A percentile compares a stretch with the other conserved stretches of the same genome.
phyloP scores from a whole-genome alignment of 306 rosid genomes.

The Acacia acuminata region DNA sequence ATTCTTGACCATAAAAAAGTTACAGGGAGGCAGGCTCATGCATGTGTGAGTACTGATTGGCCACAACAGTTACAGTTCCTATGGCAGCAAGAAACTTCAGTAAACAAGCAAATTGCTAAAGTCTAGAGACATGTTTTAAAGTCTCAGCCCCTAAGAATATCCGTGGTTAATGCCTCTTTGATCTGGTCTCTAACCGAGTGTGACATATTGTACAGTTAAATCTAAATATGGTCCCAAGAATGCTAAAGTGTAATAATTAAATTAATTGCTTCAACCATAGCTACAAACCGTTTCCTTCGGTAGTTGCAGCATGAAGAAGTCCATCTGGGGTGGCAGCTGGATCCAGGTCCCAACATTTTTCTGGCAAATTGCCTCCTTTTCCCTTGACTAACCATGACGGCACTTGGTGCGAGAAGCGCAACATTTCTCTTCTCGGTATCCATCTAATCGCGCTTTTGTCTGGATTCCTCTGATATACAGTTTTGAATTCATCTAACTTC shows the following conservation, averaged over 20 bases:
- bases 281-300: constrained; percentile 24
- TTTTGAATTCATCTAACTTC: constrained; percentile 61
- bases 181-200: constrained; percentile 55
- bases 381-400: constrained; percentile 55
- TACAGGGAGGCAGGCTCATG: not conserved
- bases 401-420: constrained; percentile 14
- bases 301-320: constrained; percentile 52
- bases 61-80: not conserved
- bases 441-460: constrained; percentile 50
- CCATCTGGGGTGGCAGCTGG: constrained; percentile 80
- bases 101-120: constrained; percentile 38
- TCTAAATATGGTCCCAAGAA: constrained; percentile 53
- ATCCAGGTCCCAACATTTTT: constrained; percentile 68
- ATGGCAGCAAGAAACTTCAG: constrained; percentile 5
- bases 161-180: constrained; percentile 43
- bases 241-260: constrained; percentile 34
- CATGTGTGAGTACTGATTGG: not conserved
- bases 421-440: constrained; percentile 42
- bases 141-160: constrained; percentile 42
- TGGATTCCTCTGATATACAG: constrained; percentile 49
- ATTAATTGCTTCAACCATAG: constrained; percentile 19
- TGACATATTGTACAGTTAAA: constrained; percentile 65
- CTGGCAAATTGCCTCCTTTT: constrained; percentile 48
- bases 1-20: not conserved
- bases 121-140: constrained; percentile 41